A percentile compares a stretch with the other conserved stretches of the same genome.
Evolutionary conservation across 2,329 filamentous ascomycete genomes (phyloP).

Genomic region (Arthroderma uncinatum): DNA sequence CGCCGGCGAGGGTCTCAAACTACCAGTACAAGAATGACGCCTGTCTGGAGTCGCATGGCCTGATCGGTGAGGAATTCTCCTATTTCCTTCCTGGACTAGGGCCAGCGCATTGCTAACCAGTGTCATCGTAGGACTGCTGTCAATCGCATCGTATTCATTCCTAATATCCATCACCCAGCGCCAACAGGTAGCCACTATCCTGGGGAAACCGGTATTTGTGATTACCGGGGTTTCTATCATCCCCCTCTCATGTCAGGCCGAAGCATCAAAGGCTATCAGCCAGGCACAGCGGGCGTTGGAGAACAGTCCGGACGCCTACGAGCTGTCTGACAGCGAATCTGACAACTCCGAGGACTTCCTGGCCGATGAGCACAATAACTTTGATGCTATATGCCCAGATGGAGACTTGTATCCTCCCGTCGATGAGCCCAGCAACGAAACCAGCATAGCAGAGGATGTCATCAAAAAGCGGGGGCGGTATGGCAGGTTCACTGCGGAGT

Average conservation of each 20-base stretch:
- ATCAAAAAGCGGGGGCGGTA: constrained; percentile 74
- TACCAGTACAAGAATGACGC: constrained; percentile 22
- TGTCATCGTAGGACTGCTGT: constrained; percentile 59
- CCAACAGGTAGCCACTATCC: constrained; percentile 78
- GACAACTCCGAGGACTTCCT: constrained; percentile 9
- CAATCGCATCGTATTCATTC: constrained; percentile 68
- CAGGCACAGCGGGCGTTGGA: constrained; percentile 13
- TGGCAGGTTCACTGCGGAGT: constrained; percentile 76
- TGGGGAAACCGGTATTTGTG: constrained; percentile 71
- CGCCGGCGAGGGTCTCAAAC: constrained; percentile 30
- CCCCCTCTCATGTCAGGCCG: constrained; percentile 63
- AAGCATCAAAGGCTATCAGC: constrained; percentile 61
- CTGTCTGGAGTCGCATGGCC: constrained; percentile 40
- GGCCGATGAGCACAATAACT: constrained; percentile 9
- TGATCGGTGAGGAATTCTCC: constrained; percentile 43
- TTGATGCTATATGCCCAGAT: constrained; percentile 20
- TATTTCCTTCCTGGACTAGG: neutral
- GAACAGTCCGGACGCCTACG: constrained; percentile 30
- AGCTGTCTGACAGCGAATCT: constrained; percentile 13
- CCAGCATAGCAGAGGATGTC: constrained; percentile 68
- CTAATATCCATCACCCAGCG: constrained; percentile 77
- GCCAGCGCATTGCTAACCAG: neutral
- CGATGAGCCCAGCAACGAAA: constrained; percentile 33
- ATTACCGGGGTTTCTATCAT: constrained; percentile 86
- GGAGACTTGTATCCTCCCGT: constrained; percentile 20